Evolutionary conservation across 2,329 filamentous ascomycete genomes (phyloP), one percentile per base, ranked within the genome.

Genomic region (Colletotrichum truncatum): DNA sequence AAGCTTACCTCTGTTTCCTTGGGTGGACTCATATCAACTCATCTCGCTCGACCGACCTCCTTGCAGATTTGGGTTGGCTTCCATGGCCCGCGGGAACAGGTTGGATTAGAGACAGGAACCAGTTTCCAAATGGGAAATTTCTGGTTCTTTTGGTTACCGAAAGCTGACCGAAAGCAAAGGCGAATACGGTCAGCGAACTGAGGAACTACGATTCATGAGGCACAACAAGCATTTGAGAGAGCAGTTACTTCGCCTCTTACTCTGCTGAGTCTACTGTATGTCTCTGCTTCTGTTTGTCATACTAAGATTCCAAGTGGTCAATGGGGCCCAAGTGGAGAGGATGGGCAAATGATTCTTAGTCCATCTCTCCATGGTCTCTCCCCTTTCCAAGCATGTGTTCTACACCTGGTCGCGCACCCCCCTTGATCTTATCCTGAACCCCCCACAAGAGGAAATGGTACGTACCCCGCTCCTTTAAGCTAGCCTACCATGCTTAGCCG

Each of bases 31-130:
- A 48, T 36, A 43, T 65, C 62, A 41, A 61, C 34, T 66, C 63
- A 66, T 66, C 63, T 66, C 57, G 57, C 57, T 62, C 43, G n/a
- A 51, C 63, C 45, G 36, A 63, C 32, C 51, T 66, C 63, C 63
- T 56, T 66, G 51, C 63, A 66, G 63, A 52, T 38, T 45, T 11
- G 51, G 57, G 38, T 21, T 32, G 41, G 53, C 18, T 41, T 11
- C 43, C 43, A 23, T 23, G 57, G 57, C 16, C 30, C 36, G 12
- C 12, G 9, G 26, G 41, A n/a, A 21, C 34, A 14, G 43, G 41
- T 41, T 56, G 41, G 34, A 28, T 21, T 55, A 43, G 16, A 45
- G 51, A 28, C 41, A 23, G 56, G 41, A 16, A 14, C 57, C 14
- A 41, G n/a, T 25, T 48, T 26, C 32, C 26, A 39, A 16, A 30